Conservation (phyloP, 1,139 yeast genomes). For the Hyphopichia wangnamkhiaoensis region DNA sequence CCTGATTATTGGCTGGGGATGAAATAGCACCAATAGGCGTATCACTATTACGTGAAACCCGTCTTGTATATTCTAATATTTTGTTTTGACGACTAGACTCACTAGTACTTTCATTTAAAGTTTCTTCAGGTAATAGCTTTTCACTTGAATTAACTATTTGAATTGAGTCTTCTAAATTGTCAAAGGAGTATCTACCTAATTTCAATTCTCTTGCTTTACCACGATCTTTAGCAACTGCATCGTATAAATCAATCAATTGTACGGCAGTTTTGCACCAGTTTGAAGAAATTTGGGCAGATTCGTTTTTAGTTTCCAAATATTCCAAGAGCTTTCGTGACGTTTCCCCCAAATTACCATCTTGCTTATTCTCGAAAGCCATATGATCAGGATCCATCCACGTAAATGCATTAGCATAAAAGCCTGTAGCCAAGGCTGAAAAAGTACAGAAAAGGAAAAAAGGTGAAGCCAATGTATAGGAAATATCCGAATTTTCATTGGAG, state of each 20-base stretch:
- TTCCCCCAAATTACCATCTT: slow-evolving; percentile 3
- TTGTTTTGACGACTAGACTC: neutral
- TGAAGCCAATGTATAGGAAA: slow-evolving; percentile 2
- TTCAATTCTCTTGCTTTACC: slow-evolving; percentile 6
- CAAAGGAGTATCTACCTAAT: slow-evolving; percentile 6
- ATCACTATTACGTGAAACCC: neutral
- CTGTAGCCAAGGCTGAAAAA: slow-evolving; percentile 6
- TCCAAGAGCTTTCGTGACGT: slow-evolving; percentile 1
- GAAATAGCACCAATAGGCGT: neutral
- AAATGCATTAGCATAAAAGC: slow-evolving; percentile 7
- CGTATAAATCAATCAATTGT: slow-evolving; percentile 6
- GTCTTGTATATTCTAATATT: neutral
- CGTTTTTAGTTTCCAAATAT: slow-evolving; percentile 1
- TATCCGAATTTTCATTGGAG: neutral
- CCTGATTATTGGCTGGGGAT: neutral
- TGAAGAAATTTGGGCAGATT: slow-evolving; percentile 1
- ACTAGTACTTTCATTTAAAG: neutral
- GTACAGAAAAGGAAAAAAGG: slow-evolving; percentile 7
- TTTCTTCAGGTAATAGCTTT: slow-evolving; percentile 2
- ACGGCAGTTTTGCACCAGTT: slow-evolving; percentile 6
- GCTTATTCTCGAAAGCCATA: neutral
- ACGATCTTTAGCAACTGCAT: slow-evolving; percentile 6
- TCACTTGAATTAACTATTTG: slow-evolving; percentile 4
- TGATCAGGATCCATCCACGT: slow-evolving; percentile 8
- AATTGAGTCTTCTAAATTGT: slow-evolving; percentile 6